Conservation (phyloP, 1,139 yeast species). For the Yamadazyma trypodendri region DNA sequence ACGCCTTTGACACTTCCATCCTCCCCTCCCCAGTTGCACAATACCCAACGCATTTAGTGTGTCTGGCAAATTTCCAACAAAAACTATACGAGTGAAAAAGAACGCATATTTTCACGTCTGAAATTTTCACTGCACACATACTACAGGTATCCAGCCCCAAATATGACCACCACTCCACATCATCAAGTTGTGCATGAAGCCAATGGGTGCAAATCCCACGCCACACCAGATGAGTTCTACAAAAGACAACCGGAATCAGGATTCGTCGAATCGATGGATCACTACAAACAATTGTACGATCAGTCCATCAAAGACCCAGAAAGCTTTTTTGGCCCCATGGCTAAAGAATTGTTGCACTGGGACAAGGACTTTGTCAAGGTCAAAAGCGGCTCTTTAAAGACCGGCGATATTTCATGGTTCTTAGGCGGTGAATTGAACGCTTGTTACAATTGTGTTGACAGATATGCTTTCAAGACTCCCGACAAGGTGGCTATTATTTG, state of each 20-base stretch:
- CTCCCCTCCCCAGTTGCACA: not conserved
- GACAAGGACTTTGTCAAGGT: slow-evolving; percentile 78
- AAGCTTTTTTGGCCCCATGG: slow-evolving; percentile 79
- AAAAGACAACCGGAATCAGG: slow-evolving; percentile 66
- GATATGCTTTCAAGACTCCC: slow-evolving; percentile 88
- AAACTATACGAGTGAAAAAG: slow-evolving; percentile 5
- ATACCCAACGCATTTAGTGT: slow-evolving; percentile 4
- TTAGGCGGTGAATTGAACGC: slow-evolving; percentile 93
- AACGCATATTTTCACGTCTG: not conserved
- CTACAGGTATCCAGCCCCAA: not conserved
- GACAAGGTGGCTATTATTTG: slow-evolving; percentile 86
- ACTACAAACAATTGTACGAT: slow-evolving; percentile 70
- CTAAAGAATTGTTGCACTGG: slow-evolving; percentile 80
- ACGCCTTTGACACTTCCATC: too few species aligned
- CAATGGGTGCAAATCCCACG: slow-evolving; percentile 57
- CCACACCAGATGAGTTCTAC: slow-evolving; percentile 74
- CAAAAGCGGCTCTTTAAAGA: slow-evolving; percentile 64
- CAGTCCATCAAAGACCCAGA: slow-evolving; percentile 82
- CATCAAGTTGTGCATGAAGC: slow-evolving; percentile 79
- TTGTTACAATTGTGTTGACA: slow-evolving; percentile 91
- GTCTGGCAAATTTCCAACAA: slow-evolving; percentile 6
- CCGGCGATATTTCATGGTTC: slow-evolving; percentile 93
- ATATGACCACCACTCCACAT: slow-evolving; percentile 9
- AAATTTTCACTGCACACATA: not conserved
- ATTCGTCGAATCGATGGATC: slow-evolving; percentile 52